Evolutionary conservation across 257 asterid species (phyloP).

Genomic region (Solanum clarkiae): DNA sequence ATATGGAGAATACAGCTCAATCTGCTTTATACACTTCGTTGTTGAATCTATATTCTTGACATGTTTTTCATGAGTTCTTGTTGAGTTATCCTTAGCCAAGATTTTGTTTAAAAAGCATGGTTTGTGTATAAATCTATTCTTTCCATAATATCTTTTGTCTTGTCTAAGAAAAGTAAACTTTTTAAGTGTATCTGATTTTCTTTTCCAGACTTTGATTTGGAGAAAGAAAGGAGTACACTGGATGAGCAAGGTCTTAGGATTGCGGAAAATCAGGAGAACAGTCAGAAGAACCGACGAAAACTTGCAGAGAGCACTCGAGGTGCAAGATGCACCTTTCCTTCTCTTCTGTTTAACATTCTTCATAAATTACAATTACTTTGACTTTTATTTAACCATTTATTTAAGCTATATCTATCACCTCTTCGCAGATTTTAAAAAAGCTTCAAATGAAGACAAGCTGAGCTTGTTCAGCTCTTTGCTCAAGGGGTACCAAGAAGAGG

Average conservation of each 20-base stretch:
- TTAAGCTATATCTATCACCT: constrained; percentile 5
- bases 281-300: constrained; percentile 95
- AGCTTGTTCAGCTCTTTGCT: constrained; percentile 68
- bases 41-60: neutral
- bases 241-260: constrained; percentile 96
- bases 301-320: constrained; percentile 99
- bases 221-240: constrained; percentile 72
- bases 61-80: neutral
- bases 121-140: neutral
- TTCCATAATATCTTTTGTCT: neutral
- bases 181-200: neutral
- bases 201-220: constrained; percentile 80
- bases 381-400: neutral
- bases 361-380: neutral
- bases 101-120: neutral
- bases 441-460: constrained; percentile 80
- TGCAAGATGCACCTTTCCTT: constrained; percentile 7
- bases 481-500: constrained; percentile 99
- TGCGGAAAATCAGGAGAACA: constrained; percentile 98
- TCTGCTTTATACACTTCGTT: neutral
- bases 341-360: neutral
- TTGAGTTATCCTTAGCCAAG: neutral
- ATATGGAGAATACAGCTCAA: neutral
- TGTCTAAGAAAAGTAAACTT: neutral
- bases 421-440: constrained; percentile 83